phyloP scores from a whole-genome alignment of 495 filamentous ascomycete species.

The Tuber calosporum region DNA sequence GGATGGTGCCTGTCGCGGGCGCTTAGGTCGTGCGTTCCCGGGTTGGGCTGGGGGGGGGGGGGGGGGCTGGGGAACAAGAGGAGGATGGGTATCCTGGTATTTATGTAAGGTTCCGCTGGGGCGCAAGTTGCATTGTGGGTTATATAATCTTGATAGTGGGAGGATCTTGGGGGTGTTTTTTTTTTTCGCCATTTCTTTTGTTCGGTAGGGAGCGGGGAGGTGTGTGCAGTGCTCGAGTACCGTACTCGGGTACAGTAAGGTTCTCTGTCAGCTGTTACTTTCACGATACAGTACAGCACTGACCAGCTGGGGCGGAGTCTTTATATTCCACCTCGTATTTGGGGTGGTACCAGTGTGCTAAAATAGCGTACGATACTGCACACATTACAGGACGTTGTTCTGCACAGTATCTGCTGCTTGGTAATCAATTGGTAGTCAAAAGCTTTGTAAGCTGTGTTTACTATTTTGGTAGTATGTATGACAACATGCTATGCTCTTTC shows the following conservation, averaged over 20 bases:
- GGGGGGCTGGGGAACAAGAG: neutral
- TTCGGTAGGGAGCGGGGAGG: neutral
- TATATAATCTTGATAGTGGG: no score
- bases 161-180: no score
- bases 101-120: neutral
- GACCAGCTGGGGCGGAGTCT: no score
- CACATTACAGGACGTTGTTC: neutral
- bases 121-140: neutral
- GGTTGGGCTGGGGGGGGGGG: neutral
- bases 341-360: neutral
- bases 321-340: neutral
- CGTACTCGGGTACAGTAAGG: neutral
- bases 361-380: no score
- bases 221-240: no score
- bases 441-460: neutral
- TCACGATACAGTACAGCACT: neutral
- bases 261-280: neutral
- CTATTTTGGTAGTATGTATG: neutral
- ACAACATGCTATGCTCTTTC: no score
- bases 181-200: no score
- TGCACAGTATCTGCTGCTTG: no score
- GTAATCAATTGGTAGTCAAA: no score
- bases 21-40: neutral
- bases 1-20: neutral
- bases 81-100: neutral